Percentiles rank a stretch among this genome's conserved stretches.
These are phyloP conservation scores for Solanum stenotomum DNA, from an alignment of 257 asterid species.

Conservation along the genomic window DNA sequence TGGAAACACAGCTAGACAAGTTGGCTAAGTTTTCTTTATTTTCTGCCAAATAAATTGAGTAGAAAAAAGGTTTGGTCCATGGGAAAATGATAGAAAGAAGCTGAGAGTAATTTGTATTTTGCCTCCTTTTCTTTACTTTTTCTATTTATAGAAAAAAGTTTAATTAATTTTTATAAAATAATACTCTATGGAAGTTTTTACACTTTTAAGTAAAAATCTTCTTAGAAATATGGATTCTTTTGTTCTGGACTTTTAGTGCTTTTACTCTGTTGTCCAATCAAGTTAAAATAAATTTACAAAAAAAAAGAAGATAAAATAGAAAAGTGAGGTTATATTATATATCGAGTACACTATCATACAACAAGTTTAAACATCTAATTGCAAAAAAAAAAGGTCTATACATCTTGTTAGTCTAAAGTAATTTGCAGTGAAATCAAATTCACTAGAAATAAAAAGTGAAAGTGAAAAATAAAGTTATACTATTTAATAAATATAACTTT, in stretches of 20 bases:
- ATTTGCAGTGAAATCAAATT: not conserved
- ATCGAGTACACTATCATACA: not conserved
- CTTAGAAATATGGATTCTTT: not conserved
- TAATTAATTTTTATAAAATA: not conserved
- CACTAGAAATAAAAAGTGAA: not conserved
- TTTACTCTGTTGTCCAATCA: not conserved
- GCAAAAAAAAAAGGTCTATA: not conserved
- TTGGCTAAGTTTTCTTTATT: not conserved
- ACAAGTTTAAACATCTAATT: not conserved
- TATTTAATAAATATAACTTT: not conserved
- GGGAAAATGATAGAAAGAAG: not conserved
- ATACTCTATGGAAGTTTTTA: not conserved
- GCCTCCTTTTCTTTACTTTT: not conserved
- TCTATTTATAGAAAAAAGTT: not conserved
- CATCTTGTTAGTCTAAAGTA: not conserved
- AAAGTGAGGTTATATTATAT: not conserved
- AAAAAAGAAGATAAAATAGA: not conserved
- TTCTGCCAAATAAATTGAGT: not conserved
- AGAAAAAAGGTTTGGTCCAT: not conserved
- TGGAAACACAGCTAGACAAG: not conserved
- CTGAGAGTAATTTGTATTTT: not conserved
- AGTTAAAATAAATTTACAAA: not conserved
- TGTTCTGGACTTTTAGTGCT: not conserved
- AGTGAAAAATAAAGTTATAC: not conserved
- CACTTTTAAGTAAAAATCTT: not conserved